Base-by-base conservation (phyloP, 805 yeast genomes). In the Yamadazyma scolyti region DNA sequence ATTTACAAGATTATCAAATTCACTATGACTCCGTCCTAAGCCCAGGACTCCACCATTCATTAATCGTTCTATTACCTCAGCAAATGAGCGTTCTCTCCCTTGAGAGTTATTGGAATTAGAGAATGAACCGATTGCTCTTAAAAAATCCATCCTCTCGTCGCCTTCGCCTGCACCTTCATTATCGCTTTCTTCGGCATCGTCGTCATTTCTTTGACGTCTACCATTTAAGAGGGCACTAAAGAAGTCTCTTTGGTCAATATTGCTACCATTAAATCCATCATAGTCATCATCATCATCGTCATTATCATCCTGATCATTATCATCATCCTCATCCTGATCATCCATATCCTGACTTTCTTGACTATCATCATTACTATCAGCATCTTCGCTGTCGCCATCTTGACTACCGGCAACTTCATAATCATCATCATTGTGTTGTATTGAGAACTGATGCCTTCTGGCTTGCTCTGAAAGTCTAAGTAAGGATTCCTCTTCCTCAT, bases 401-500 rank as follows among this genome's bases (percentile, higher is more conserved):
- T 36, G 43, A 14, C 41, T 53, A 17, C 30, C 28, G 6, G 23
- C 33, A 6, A 26, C 34, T 14, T 32, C 32, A 11, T 28, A 23
- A 23, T 28, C 36, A 8, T 24, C 36, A 4, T 28, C 36, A 26
- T 27, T 29, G 23, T 28, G 22, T 18, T 30, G 4, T n/a, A 10
- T 11, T 16, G 12, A 21, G 15, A 10, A n/a, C 4, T 16, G 28
- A 36, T 56, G 33, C 26, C 47, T 31, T 23, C 47, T 34, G 9
- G 48, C 47, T 29, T 66, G 68, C 10, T 61, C 67, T 6, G 73
- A 56, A 26, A 72, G 44, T 25, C 75, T 47, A 4, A 45, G 44
- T 16, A 73, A 42, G 3, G 66, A 51, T 6, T 47, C 55, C 10
- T 45, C 48, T 20, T 51, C 56, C 12, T 40, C 43, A 30, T 40